A percentile compares a stretch with the other conserved stretches of the same genome.
Evolutionary conservation across 345 rosid species (phyloP).

Genomic region (Linum usitatissimum): DNA sequence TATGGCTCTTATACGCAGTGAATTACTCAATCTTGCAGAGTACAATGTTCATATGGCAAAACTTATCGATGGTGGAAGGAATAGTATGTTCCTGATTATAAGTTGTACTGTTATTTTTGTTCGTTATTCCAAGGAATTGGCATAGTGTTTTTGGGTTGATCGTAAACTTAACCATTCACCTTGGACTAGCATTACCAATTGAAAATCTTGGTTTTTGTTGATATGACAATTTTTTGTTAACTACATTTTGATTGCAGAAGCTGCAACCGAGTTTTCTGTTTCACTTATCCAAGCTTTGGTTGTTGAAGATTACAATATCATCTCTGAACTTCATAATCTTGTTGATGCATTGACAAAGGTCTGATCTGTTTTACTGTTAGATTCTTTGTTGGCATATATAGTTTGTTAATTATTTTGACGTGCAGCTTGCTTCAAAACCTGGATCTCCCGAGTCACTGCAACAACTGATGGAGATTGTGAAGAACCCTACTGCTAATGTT

Average conservation of each 20-base stretch:
- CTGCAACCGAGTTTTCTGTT: conserved; percentile 71
- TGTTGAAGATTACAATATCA: conserved; percentile 70
- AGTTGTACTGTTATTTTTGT: not conserved
- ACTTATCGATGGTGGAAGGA: conserved; percentile 87
- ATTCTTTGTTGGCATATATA: conserved; percentile 1
- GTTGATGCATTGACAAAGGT: conserved; percentile 95
- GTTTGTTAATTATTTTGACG: conserved; percentile 11
- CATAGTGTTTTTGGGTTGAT: not conserved
- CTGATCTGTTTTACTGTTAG: conserved; percentile 3
- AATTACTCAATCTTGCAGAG: conserved; percentile 86
- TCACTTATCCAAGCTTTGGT: conserved; percentile 79
- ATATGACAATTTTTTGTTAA: conserved; percentile 1
- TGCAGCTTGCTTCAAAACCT: conserved; percentile 76
- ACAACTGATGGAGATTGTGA: conserved; percentile 67
- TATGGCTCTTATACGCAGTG: conserved; percentile 69
- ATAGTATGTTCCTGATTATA: conserved; percentile 44
- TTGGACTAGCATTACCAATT: no score
- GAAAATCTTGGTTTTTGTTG: no score
- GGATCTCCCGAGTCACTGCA: conserved; percentile 74
- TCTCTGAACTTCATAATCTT: conserved; percentile 87
- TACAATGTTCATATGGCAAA: conserved; percentile 91
- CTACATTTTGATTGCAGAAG: conserved; percentile 41
- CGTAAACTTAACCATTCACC: no score
- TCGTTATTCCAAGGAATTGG: not conserved
- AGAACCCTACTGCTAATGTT: conserved; percentile 49